Conservation (phyloP, 345 rosid species). For the Sonneratia alba region DNA sequence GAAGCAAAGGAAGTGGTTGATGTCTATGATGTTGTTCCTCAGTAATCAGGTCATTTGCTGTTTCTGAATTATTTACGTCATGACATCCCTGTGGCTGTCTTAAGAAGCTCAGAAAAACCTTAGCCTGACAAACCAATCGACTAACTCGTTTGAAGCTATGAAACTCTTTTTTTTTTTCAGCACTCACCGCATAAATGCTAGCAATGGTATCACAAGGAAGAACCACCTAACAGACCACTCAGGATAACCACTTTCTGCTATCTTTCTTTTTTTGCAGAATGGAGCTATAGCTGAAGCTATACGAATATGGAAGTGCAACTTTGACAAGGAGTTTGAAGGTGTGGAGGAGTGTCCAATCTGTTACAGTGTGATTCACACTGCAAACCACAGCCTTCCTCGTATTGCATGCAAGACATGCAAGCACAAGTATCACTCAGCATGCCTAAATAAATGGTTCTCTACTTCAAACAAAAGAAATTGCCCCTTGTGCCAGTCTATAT, state of each 20-base stretch:
- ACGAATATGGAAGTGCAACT: conserved; percentile 78
- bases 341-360: conserved; percentile 98
- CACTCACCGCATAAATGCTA: not conserved
- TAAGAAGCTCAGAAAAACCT: not conserved
- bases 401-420: conserved; percentile 92
- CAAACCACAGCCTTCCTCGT: conserved; percentile 83
- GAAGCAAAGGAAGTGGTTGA: conserved; percentile 92
- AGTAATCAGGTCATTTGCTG: conserved; percentile 70
- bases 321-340: conserved; percentile 95
- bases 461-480: conserved; percentile 86
- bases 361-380: conserved; percentile 91
- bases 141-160: not conserved
- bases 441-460: conserved; percentile 91
- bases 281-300: conserved; percentile 97
- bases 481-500: conserved; percentile 93
- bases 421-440: conserved; percentile 86
- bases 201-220: not conserved
- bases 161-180: not conserved
- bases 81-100: not conserved
- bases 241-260: not conserved
- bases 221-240: not conserved
- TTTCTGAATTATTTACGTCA: not conserved
- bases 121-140: not conserved
- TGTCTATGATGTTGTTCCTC: conserved; percentile 90
- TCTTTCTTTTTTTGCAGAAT: conserved; percentile 42